Evolutionary conservation across 2,329 filamentous ascomycete species (phyloP).

Genomic region (Neophaeococcomyces aloes): DNA sequence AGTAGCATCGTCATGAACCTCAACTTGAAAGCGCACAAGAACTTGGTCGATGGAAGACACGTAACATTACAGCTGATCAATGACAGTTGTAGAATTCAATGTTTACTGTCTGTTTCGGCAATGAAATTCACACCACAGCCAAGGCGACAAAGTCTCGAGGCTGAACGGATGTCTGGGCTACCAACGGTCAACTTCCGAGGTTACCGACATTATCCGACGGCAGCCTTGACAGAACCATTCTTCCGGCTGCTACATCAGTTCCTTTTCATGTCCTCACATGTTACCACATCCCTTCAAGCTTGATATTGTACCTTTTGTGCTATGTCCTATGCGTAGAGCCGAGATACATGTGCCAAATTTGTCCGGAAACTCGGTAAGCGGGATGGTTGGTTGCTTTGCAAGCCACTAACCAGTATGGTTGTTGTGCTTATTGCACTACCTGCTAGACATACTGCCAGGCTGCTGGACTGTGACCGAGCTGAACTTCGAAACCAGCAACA

Average conservation of each 20-base stretch:
- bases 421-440: not conserved
- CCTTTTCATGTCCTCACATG: no score
- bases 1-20: no score
- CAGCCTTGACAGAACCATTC: not conserved
- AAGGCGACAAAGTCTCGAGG: not conserved
- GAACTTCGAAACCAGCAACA: constrained; percentile 26
- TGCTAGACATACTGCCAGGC: constrained; percentile 31
- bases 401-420: constrained; percentile 2
- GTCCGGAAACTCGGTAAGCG: constrained; percentile 5
- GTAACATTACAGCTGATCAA: no score
- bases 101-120: no score
- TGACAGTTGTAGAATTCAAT: no score
- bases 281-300: not conserved
- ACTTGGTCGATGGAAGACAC: no score
- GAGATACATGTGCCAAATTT: not conserved
- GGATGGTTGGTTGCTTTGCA: constrained; percentile 9
- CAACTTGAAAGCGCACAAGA: no score
- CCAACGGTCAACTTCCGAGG: not conserved
- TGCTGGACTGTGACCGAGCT: constrained; percentile 18
- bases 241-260: no score
- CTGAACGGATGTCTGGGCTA: not conserved
- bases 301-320: no score
- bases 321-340: no score
- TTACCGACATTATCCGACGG: not conserved
- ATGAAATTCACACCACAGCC: not conserved